Evolutionary conservation across 1,284 basidiomycete species (phyloP), one percentile per base, ranked within the genome.

Genomic region (Ceratobasidium sp.): DNA sequence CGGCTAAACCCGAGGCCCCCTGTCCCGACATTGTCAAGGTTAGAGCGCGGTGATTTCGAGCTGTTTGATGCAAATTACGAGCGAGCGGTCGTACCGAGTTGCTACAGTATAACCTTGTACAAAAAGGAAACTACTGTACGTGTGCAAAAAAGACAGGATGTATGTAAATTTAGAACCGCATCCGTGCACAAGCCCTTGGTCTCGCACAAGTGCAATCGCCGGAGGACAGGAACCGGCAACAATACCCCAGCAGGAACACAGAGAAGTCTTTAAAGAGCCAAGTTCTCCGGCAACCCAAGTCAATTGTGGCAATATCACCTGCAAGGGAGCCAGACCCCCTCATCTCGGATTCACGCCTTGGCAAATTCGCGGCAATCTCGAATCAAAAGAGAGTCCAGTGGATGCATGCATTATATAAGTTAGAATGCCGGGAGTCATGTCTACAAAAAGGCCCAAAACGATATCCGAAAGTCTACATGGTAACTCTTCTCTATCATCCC

Each of bases 361-460:
- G 56, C 69, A 46, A 62, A n/a, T 71, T 65, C 44, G 37, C 70
- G 70, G 70, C 70, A 54, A 74, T 74, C 46, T 64, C 43, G 32
- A 54, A 64, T 32, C 22, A 44, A 2, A 62, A 46, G 59, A n/a
- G 44, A 64, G 61, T 74, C 64, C 70, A 59, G 52, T 25, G 59
- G 34, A 61, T 61, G 59, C 22, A 71, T 71, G 57, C 70, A 74
- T 74, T 74, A 59, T 64, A 74, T 73, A 73, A 74, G 57, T 74
- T 74, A 74, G 70, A 74, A 74, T 74, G 70, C 70, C 70, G 70
- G 70, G 32, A n/a, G 49, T 65, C 62, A 64, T 52, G 29, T 59
- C 57, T 73, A 74, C 70, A 74, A 74, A 37, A 74, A 74, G 59
- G 59, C 70, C 59, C 70, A 64, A 71, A 64, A 49, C 44, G 59